A percentile compares a stretch with the other conserved stretches of the same genome.
Conservation (phyloP, 2,329 filamentous ascomycete genomes). For the Didymella pinodella region DNA sequence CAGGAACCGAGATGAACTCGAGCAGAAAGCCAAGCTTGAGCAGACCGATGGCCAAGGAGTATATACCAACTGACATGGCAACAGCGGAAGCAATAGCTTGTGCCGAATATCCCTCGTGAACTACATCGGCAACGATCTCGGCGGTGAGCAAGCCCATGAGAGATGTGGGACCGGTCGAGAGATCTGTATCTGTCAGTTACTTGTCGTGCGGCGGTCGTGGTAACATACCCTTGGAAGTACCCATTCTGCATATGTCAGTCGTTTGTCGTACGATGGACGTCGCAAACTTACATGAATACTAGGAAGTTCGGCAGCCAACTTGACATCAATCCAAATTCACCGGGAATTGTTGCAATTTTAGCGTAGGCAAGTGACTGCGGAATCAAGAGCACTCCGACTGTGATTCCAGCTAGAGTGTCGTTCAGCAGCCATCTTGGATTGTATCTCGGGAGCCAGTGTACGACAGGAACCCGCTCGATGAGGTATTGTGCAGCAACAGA, state of each 20-base stretch:
- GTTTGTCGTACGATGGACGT: neutral
- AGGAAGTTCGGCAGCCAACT: constrained; percentile 96
- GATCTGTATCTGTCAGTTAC: constrained; percentile 62
- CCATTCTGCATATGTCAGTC: constrained; percentile 62
- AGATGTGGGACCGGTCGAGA: constrained; percentile 70
- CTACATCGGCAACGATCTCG: constrained; percentile 64
- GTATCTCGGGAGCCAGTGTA: constrained; percentile 70
- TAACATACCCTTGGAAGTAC: constrained; percentile 60
- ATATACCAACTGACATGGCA: constrained; percentile 69
- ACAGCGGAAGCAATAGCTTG: constrained; percentile 67
- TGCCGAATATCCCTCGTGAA: constrained; percentile 59
- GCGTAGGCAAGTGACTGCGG: constrained; percentile 97
- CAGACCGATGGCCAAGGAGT: constrained; percentile 66
- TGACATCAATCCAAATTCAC: constrained; percentile 83
- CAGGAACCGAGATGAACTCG: constrained; percentile 71
- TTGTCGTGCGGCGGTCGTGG: neutral
- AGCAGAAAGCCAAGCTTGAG: constrained; percentile 71
- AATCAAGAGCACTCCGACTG: constrained; percentile 80
- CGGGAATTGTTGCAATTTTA: constrained; percentile 88
- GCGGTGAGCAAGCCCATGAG: constrained; percentile 70
- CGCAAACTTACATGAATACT: constrained; percentile 76
- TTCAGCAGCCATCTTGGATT: constrained; percentile 67
- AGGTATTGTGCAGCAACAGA: constrained; percentile 64
- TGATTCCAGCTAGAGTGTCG: constrained; percentile 70
- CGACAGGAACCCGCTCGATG: constrained; percentile 67